These are phyloP conservation scores for Chaetoceros tenuissimus DNA, from an alignment of 108 stramenopile genomes.

Conservation along the genomic window DNA sequence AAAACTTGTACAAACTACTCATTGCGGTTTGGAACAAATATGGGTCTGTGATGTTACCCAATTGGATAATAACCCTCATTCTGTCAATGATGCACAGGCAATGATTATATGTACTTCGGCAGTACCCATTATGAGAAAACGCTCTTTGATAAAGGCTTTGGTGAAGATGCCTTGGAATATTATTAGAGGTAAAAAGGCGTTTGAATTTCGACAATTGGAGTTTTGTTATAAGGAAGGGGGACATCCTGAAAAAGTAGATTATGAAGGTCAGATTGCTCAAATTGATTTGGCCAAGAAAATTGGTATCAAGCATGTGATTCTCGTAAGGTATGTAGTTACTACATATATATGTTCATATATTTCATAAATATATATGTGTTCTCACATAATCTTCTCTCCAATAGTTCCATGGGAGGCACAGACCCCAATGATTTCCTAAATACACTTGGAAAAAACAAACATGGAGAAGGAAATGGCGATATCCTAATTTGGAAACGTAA, in stretches of 20 bases:
- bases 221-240: constrained; percentile 52
- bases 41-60: constrained; percentile 51
- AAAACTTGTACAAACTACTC: constrained; percentile 22
- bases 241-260: constrained; percentile 74
- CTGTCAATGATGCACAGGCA: constrained; percentile 31
- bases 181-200: constrained; percentile 29
- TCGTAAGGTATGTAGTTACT: constrained; percentile 17
- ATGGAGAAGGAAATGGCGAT: constrained; percentile 73
- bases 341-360: not conserved
- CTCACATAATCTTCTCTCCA: not conserved
- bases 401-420: constrained; percentile 85
- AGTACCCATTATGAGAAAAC: constrained; percentile 42
- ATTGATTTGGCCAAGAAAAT: constrained; percentile 73
- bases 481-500: constrained; percentile 88
- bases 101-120: constrained; percentile 74
- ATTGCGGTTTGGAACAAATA: constrained; percentile 45
- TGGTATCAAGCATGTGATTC: constrained; percentile 71
- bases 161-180: constrained; percentile 43
- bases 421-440: constrained; percentile 84
- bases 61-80: constrained; percentile 17
- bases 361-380: not conserved
- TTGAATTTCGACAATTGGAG: constrained; percentile 48
- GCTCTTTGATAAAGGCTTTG: constrained; percentile 32
- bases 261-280: constrained; percentile 63
- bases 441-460: constrained; percentile 64